Conservation (phyloP, 108 stramenopile genomes). For the Cafeteria roenbergensis region DNA sequence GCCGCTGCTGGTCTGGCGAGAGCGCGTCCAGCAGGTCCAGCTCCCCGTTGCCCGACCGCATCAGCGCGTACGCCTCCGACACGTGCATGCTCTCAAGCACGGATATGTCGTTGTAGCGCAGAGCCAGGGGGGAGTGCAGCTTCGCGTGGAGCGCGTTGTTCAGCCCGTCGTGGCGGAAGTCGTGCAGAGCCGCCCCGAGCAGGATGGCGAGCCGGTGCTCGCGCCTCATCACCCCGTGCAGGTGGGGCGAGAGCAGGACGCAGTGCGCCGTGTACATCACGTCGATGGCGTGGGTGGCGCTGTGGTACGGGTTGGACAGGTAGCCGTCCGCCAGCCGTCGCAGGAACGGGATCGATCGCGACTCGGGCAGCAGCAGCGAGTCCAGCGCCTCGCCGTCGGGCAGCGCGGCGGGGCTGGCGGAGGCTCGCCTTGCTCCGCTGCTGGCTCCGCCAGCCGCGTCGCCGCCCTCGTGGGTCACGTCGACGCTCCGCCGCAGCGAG, state of each 20-base stretch:
- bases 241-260: slow-evolving; percentile 17
- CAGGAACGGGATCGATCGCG: no score
- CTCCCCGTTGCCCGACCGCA: slow-evolving; percentile 18
- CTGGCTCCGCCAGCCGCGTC: no score
- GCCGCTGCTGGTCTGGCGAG: slow-evolving; percentile 7
- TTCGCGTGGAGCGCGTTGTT: slow-evolving; percentile 38
- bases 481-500: no score
- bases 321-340: no score
- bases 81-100: slow-evolving; percentile 49
- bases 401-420: no score
- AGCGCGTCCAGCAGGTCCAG: slow-evolving; percentile 17
- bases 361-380: no score
- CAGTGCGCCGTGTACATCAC: slow-evolving; percentile 28
- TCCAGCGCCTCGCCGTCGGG: no score
- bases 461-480: no score
- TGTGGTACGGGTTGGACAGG: slow-evolving; percentile 40
- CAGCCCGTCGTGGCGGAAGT: slow-evolving; percentile 37
- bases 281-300: slow-evolving; percentile 35
- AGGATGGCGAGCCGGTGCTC: slow-evolving; percentile 28
- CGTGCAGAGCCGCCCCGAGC: slow-evolving; percentile 35
- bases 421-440: no score
- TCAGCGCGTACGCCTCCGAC: slow-evolving; percentile 31
- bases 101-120: slow-evolving; percentile 40
- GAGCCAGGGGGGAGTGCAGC: slow-evolving; percentile 12
- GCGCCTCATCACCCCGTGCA: slow-evolving; percentile 3